Evolutionary conservation across 345 rosid genomes (phyloP).

Genomic region (Toxicodendron radicans): DNA sequence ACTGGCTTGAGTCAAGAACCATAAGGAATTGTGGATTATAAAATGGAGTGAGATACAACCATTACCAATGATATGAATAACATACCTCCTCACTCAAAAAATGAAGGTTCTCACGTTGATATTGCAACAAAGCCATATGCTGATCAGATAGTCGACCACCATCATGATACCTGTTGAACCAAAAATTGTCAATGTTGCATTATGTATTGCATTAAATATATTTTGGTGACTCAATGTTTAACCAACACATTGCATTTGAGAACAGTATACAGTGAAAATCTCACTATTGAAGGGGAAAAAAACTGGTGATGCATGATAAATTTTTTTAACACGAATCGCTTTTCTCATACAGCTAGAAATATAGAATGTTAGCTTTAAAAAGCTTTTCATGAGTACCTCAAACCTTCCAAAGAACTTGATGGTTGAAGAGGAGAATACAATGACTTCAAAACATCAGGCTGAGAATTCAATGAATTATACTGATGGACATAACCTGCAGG

Average conservation of each 20-base stretch:
- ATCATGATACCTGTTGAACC: constrained; percentile 67
- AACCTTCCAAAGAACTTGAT: constrained; percentile 85
- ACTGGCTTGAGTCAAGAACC: constrained; percentile 3
- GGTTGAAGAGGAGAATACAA: constrained; percentile 95
- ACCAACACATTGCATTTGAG: constrained; percentile 1
- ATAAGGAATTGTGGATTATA: not conserved
- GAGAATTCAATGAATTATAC: constrained; percentile 80
- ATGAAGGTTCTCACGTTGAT: constrained; percentile 96
- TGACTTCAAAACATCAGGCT: constrained; percentile 92
- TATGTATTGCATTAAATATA: not conserved
- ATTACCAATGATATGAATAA: not conserved
- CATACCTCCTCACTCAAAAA: constrained; percentile 92
- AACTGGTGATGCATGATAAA: not conserved
- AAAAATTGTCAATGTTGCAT: constrained; percentile 13
- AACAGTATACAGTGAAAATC: not conserved
- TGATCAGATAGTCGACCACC: constrained; percentile 94
- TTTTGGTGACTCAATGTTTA: not conserved
- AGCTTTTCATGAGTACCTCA: constrained; percentile 50
- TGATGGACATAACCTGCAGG: constrained; percentile 76
- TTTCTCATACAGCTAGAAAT: not conserved
- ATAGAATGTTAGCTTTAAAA: not conserved
- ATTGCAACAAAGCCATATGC: constrained; percentile 93
- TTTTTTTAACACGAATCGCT: not conserved
- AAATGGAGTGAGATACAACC: not conserved
- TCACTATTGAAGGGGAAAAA: not conserved